Evolutionary conservation across 371 early-diverging fungal species (phyloP), one percentile per base, ranked within the genome.

Genomic region (Mortierella sp.): DNA sequence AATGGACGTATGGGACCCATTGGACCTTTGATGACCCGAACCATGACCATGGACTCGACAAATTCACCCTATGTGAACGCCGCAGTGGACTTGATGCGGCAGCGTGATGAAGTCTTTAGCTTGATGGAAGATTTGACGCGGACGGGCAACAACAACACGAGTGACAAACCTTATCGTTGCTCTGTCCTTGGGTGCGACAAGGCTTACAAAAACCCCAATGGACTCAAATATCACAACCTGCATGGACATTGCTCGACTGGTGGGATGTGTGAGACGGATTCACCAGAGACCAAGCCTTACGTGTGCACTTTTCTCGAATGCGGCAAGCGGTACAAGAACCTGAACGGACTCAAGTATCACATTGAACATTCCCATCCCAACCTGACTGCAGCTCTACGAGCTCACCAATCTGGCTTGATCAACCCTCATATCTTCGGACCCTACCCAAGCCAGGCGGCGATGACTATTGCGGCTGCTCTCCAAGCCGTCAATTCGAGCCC

Each of bases 311-410:
- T 96, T 52, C 90, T 91, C 24, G 91, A 90, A 28, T 98, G 98
- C 89, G 91, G 92, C 57, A 98, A 97, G 87, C 90, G 95, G 14
- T 99, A 99, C 91, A 99, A 98, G 91, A 99, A 98, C 90, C 88
- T 96, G 80, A 98, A 98, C 80, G 99, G 99, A 8, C 92, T 99
- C 74, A 97, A 97, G 85, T 97, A 97, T 84, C 98, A 97, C 81
- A 92, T 97, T 73, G 92, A 94, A 81, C 95, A 96, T 75, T 90
- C 91, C 16, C 96, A 96, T 57, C 80, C 82, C 14, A 76, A 79
- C 44, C 42, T 83, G 42, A 79, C 75, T 10, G 80, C 74, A 16
- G 80, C 80, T 4, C 71, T 82, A 52, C 57, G 78, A 21, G 82
- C 82, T 1, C 82, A 82, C 44, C 82, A 82, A 19, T 82, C 82